Evolutionary conservation across 192 early-diverging fungal species (phyloP), one percentile per base, ranked within the genome.

Genomic region (Coemansia sp.): DNA sequence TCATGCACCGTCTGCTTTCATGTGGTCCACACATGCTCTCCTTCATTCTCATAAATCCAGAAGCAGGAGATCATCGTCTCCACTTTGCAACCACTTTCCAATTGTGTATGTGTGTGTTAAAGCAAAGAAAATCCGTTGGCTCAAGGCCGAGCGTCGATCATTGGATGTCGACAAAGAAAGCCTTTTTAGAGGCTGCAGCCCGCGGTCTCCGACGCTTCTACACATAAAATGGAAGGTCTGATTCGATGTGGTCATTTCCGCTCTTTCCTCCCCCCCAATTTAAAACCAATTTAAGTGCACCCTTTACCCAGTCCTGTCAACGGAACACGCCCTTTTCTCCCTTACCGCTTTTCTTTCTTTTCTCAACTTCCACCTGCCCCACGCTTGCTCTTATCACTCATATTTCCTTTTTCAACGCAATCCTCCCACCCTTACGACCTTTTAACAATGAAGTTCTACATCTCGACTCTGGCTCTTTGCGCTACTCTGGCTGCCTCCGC

Each of bases 391-490:
- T 3, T 20, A 48, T 19, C 19, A 48, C 19, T 9, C 46, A 48
- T 20, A 17, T 17, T 48, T 59, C 23, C 5, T 34, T 10, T 62
- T 33, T 56, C 45, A 57, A 38, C 34, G 5, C 56, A 29, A 29
- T 52, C 43, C 48, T 17, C 20, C 55, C 48, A 17, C 14, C 2
- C 36, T 43, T 41, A 41, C 48, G 35, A 9, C 50, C 36, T 61
- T 20, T 50, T 10, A 23, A 68, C 34, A 41, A 74, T 74, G 71
- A 74, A 74, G 71, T 54, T 74, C 42, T 62, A 66, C 50, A 48
- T 66, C 42, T 67, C 71, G 2, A 54, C 71, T 0, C 41, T 74
- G 58, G 62, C 66, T 33, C 66, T 74, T 22, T 63, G 65, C 66
- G 54, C 71, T 38, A 55, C 66, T 59, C 60, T 74, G 42, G 71